phyloP scores from a whole-genome alignment of 108 stramenopile genomes.

The Skeletonema costatum region DNA sequence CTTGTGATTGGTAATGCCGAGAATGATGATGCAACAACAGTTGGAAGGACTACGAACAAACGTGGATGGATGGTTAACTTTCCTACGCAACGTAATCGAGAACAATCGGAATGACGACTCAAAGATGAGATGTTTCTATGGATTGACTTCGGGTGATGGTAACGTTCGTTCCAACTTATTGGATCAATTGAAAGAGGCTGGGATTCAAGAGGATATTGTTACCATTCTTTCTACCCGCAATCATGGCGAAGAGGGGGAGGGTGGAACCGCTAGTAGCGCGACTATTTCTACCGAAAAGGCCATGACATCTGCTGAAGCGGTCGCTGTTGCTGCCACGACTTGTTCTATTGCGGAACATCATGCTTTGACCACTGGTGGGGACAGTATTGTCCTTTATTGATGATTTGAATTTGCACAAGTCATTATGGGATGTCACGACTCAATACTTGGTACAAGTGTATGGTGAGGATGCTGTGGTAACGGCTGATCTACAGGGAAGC shows the following conservation, averaged over 20 bases:
- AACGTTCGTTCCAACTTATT: conserved; percentile 37
- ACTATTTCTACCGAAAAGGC: conserved; percentile 15
- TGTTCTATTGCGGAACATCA: conserved; percentile 80
- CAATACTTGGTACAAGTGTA: conserved; percentile 74
- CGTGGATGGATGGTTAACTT: conserved; percentile 52
- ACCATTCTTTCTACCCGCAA: conserved; percentile 50
- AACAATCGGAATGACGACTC: not conserved
- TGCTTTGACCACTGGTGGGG: conserved; percentile 66
- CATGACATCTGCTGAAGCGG: conserved; percentile 51
- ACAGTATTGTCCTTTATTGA: conserved; percentile 82
- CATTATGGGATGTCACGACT: conserved; percentile 85
- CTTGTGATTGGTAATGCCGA: conserved; percentile 74
- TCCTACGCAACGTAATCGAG: conserved; percentile 37
- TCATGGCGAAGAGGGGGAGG: conserved; percentile 25
- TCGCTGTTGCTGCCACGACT: conserved; percentile 72
- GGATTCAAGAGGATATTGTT: conserved; percentile 59
- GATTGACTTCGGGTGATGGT: conserved; percentile 43
- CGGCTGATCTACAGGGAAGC: conserved; percentile 77
- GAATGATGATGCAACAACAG: conserved; percentile 18
- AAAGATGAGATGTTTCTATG: conserved; percentile 70
- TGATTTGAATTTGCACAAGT: conserved; percentile 80
- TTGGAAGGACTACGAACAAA: conserved; percentile 15
- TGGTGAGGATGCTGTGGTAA: conserved; percentile 82
- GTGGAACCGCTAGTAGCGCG: conserved; percentile 14
- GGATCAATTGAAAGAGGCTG: conserved; percentile 46